Evolutionary conservation across 2,329 filamentous ascomycete genomes (phyloP).

Genomic region (Fusarium virguliforme): DNA sequence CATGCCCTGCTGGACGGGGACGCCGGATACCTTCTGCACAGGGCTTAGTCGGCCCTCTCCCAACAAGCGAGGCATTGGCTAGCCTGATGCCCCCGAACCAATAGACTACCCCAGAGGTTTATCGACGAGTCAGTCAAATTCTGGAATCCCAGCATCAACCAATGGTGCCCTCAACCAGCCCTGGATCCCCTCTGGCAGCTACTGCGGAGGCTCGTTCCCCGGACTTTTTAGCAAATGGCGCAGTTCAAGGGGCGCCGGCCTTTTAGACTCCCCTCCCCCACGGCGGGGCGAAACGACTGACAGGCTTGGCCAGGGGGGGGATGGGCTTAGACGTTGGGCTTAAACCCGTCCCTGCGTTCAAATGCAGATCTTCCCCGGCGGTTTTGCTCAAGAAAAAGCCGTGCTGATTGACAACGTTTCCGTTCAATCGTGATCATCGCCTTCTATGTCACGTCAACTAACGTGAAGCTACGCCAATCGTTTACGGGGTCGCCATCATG

Average conservation of each 20-base stretch:
- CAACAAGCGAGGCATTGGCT: constrained; percentile 1
- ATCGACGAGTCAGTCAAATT: constrained; percentile 14
- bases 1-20: not conserved
- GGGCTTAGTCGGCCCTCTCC: constrained; percentile 1
- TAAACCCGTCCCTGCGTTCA: constrained; percentile 28
- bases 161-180: not conserved
- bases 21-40: constrained; percentile 13
- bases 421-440: not conserved
- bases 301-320: not conserved
- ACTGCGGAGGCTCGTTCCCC: constrained; percentile 10
- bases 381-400: not conserved
- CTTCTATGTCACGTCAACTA: constrained; percentile 15
- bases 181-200: not conserved
- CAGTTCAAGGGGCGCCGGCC: not conserved
- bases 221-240: constrained; percentile 11
- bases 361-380: constrained; percentile 42
- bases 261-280: constrained; percentile 11
- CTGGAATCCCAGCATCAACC: not conserved
- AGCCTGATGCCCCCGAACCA: not conserved
- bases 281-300: not conserved
- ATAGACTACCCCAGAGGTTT: not conserved
- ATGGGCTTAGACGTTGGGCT: not conserved
- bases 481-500: constrained; percentile 26
- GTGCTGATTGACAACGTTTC: constrained; percentile 4
- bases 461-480: constrained; percentile 1